Conservation (phyloP, 352 stramenopile species). For the Globisporangium recalcitrans region DNA sequence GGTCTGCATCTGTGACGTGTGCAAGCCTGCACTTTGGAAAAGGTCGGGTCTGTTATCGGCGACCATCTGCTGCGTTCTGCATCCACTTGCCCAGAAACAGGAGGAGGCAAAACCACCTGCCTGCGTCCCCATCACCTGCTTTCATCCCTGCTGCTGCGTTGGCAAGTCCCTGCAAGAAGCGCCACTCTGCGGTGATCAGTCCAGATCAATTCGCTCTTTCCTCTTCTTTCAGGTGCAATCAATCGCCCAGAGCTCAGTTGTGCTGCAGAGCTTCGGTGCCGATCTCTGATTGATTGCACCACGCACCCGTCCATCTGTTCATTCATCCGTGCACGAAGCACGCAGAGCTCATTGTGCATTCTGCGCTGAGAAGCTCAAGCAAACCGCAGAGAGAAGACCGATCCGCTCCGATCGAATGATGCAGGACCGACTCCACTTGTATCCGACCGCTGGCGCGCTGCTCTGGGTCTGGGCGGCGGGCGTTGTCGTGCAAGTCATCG, state of each 20-base stretch:
- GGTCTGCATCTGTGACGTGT: not conserved
- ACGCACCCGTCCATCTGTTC: not conserved
- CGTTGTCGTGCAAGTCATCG: slow-evolving; percentile 31
- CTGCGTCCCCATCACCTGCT: not conserved
- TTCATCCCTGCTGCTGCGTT: not conserved
- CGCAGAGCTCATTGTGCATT: not conserved
- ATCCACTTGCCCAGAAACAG: not conserved
- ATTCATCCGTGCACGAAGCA: not conserved
- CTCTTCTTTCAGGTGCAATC: not conserved
- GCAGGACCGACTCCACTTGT: slow-evolving; percentile 40
- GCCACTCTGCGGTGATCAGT: not conserved
- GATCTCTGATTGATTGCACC: not conserved
- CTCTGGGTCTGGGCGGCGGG: slow-evolving; percentile 23
- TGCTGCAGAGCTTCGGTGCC: not conserved
- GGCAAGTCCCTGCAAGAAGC: not conserved
- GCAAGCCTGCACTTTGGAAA: not conserved
- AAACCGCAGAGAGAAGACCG: not conserved
- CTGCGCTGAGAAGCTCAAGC: not conserved
- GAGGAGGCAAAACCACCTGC: not conserved
- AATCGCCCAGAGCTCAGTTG: too few relatives aligned
- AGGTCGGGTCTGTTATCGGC: not conserved
- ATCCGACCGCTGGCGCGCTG: slow-evolving; percentile 29
- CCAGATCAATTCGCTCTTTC: not conserved
- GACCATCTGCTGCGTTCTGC: not conserved
- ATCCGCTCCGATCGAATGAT: slow-evolving; percentile 8